Evolutionary conservation across 768 basidiomycete species (phyloP), one percentile per base, ranked within the genome.

Genomic region (Russula lepida): DNA sequence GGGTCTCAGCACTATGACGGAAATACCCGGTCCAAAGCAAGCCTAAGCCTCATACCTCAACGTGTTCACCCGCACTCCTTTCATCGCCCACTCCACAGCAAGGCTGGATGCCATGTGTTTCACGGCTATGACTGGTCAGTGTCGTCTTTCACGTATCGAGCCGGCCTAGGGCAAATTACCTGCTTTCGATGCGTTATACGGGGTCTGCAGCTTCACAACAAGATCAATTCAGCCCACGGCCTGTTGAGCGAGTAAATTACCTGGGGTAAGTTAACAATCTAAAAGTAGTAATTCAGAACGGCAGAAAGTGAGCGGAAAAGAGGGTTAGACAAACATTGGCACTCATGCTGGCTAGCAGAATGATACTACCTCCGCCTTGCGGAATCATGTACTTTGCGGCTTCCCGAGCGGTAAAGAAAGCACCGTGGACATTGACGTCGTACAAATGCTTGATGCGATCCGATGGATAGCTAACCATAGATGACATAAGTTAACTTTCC

Each of bases 121-220:
- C 35, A 98, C 94, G 51, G 94, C 88, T 88, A 61, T 35, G 33
- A 48, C 32, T 3, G 15, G n/a, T 60, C 35, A 54, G 43, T 50
- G 35, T 58, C 60, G 41, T 58, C 60, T n/a, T 58, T 28, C 27
- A 43, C 39, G 8, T 13, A 21, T 35, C 13, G 17, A 30, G 28
- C 47, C 9, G 4, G 19, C n/a, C 15, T 21, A 48, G 13, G 12
- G 23, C 13, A 39, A 68, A 78, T 68, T 67, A 85, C 87, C 91
- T 37, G 92, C 92, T 77, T 95, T 98, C 21, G 93, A 95, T 9
- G 91, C 89, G 73, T 98, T 98, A 73, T 98, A 98, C 0, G 95
- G 93, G 4, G 91, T 89, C 79, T 98, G 95, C 44, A 82, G 83
- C 82, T 92, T 71, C 27, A 56, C 28, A 21, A 35, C 17, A 44